Base-by-base conservation (phyloP, 2,329 filamentous ascomycete species). In the Fusarium torulosum region DNA sequence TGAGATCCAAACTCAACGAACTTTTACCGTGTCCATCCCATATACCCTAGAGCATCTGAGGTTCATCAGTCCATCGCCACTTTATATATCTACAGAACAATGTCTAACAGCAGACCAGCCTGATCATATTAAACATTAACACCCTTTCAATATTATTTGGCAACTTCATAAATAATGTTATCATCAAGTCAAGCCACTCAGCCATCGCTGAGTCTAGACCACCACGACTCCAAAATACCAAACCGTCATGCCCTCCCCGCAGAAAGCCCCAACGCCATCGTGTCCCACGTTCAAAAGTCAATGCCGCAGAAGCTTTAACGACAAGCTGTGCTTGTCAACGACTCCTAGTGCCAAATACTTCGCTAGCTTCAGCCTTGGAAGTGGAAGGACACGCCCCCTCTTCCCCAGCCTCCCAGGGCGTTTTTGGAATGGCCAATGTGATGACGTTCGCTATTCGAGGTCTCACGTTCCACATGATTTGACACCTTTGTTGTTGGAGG, bases 381-480 rank as follows among this genome's bases (percentile, higher is more conserved):
- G 37, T 11, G 17, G 17, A 35, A 31, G 25, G 21, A 52, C 49
- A 51, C 55, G 40, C 49, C 53, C 59, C 27, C 25, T 9, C 49
- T 23, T 15, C 51, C 20, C 21, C 40, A 51, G 20, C 35, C 29
- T 31, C 13, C 17, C 14, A 31, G 41, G 52, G 59, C 40, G 51
- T 59, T n/a, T 11, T 23, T 63, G 29, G 33, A 31, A 37, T 25
- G 21, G 29, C 57, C 21, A 43, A 46, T n/a, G 37, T 33, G 31
- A 66, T 66, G 56, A 57, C 62, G 56, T 66, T 37, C 31, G 45
- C 42, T 23, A 56, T 50, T 19, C 17, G 15, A 42, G 38, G 25
- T 40, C 35, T 58, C 61, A 66, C n/a, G 19, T 55, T 41, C 17
- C 7, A 33, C 6, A 41, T 45, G n/a, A 19, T 56, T 56, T 41